Conservation (phyloP, 2,329 filamentous ascomycete species). For the Thielaviopsis punctulata region DNA sequence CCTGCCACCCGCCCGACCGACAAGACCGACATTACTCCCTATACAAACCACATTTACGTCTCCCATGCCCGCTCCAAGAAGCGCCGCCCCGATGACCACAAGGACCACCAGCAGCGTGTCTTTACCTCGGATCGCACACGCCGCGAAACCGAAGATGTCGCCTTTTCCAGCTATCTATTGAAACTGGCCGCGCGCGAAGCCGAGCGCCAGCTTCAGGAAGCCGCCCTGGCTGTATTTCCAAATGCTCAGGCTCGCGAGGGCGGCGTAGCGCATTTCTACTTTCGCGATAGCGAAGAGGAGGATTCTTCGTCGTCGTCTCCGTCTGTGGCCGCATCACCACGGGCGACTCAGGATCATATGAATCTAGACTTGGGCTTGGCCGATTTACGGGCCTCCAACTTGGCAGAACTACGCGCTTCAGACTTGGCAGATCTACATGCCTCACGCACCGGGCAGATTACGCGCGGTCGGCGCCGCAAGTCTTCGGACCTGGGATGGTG, state of each 20-base stretch:
- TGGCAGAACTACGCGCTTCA: too few species aligned
- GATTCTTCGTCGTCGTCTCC: constrained; percentile 23
- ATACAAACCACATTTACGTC: constrained; percentile 44
- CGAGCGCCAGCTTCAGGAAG: constrained; percentile 62
- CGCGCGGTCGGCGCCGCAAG: constrained; percentile 31
- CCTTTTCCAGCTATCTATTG: constrained; percentile 59
- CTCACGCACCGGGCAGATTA: constrained; percentile 5
- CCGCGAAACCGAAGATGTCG: constrained; percentile 58
- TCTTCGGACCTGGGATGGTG: constrained; percentile 55
- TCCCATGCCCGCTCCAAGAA: constrained; percentile 14
- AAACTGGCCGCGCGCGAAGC: constrained; percentile 65
- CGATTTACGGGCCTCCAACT: too few species aligned
- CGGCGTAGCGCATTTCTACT: constrained; percentile 53
- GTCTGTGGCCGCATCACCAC: background rate
- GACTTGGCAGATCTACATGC: constrained; percentile 17
- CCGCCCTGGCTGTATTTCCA: constrained; percentile 56
- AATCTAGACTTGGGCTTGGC: background rate
- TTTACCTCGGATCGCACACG: constrained; percentile 20
- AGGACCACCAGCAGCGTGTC: constrained; percentile 3
- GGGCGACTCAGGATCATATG: constrained; percentile 3
- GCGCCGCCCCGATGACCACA: constrained; percentile 4
- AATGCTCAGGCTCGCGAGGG: constrained; percentile 53
- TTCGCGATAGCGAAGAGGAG: constrained; percentile 45
- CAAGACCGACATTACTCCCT: constrained; percentile 55
- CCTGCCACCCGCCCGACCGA: constrained; percentile 47